Evolutionary conservation across 139 green algal species (phyloP).

Genomic region (Deuterostichococcus epilithicus): DNA sequence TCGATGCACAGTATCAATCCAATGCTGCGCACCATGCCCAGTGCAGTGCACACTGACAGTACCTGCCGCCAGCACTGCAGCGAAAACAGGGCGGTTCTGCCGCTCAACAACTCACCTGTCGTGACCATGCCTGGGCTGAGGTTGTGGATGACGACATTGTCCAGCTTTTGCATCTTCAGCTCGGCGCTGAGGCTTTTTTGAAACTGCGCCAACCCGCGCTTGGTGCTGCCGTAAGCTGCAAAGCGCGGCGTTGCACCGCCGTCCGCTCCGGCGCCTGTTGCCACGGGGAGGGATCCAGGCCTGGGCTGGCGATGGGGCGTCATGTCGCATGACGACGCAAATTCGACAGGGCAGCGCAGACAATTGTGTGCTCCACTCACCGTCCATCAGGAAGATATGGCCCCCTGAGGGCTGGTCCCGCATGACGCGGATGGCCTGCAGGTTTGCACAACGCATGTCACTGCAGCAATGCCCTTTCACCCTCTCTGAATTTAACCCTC

Average conservation of each 20-base stretch:
- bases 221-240: constrained; percentile 93
- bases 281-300: too few species aligned
- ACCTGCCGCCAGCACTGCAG: not conserved
- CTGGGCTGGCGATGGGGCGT: too few species aligned
- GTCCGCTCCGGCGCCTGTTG: constrained; percentile 50
- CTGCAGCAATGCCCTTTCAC: not conserved
- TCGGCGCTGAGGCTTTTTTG: constrained; percentile 53
- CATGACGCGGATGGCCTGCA: constrained; percentile 86
- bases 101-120: constrained; percentile 37
- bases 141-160: constrained; percentile 84
- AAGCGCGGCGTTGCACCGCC: constrained; percentile 78
- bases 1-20: too few species aligned
- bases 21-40: not conserved
- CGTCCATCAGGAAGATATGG: constrained; percentile 95
- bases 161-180: constrained; percentile 41
- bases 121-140: constrained; percentile 90
- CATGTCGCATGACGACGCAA: too few species aligned
- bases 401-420: constrained; percentile 65
- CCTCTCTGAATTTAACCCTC: not conserved
- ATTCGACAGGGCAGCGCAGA: not conserved
- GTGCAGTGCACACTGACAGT: not conserved
- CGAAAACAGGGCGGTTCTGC: too few species aligned
- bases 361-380: constrained; percentile 19
- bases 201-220: constrained; percentile 83
- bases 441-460: not conserved